A percentile compares a stretch with the other conserved stretches of the same genome.
These are phyloP conservation scores for Fusarium fracticaudum DNA, from an alignment of 2,329 filamentous ascomycete genomes.

Conservation along the genomic window DNA sequence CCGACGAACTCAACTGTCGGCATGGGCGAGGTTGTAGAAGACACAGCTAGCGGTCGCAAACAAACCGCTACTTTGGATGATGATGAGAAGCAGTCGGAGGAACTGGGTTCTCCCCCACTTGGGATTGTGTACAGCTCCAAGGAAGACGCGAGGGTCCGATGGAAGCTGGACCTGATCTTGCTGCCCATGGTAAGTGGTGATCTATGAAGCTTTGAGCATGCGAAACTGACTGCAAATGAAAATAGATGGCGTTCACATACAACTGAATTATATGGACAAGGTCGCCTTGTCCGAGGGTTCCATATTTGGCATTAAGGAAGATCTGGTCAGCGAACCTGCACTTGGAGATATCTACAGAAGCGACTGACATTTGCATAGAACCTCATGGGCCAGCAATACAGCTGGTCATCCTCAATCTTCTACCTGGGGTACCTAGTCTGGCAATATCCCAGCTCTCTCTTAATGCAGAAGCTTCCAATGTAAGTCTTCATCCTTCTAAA, in stretches of 20 bases:
- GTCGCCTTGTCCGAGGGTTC: not conserved
- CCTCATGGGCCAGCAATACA: not conserved
- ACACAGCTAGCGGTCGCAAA: not conserved
- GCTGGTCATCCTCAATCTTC: not conserved
- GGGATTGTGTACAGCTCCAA: not conserved
- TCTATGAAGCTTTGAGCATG: accelerated
- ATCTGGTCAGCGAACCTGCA: accelerated
- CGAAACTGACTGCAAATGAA: accelerated
- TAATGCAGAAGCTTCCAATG: not conserved
- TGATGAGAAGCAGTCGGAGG: accelerated
- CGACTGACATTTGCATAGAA: not conserved
- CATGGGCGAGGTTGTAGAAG: not conserved
- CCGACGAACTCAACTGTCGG: not conserved
- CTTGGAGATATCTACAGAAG: accelerated
- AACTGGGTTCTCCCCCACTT: accelerated
- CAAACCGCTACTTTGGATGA: accelerated
- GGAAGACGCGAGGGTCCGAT: not conserved
- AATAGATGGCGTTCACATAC: not conserved
- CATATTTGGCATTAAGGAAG: not conserved
- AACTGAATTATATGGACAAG: not conserved
- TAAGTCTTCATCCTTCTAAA: not conserved
- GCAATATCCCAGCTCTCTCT: not conserved
- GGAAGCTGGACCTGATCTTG: not conserved
- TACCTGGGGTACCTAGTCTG: not conserved
- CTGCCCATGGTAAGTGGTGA: not conserved